Evolutionary conservation across 768 basidiomycete species (phyloP).

Genomic region (Chlorophyllum brunneum): DNA sequence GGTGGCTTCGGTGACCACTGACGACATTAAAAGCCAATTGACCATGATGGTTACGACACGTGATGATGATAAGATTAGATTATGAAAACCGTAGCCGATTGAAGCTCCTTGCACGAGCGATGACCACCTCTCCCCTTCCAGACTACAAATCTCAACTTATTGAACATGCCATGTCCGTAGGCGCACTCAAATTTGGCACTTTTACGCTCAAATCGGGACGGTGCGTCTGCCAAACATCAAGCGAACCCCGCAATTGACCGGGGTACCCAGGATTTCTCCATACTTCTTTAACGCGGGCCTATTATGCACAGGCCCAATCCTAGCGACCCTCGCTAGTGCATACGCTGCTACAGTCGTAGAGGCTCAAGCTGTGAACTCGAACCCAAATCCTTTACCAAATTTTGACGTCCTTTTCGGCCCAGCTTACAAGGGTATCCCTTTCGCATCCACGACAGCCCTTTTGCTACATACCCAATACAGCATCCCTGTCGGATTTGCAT

Average conservation of each 20-base stretch:
- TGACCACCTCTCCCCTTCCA: constrained; percentile 26
- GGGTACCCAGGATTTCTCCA: constrained; percentile 84
- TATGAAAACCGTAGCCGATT: neutral
- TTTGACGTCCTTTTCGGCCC: constrained; percentile 94
- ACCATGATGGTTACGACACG: neutral
- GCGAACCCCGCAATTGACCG: constrained; percentile 1
- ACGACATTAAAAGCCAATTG: no score
- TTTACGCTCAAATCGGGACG: constrained; percentile 96
- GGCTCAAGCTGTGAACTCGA: constrained; percentile 31
- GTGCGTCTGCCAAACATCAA: constrained; percentile 37
- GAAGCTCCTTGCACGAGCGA: no score
- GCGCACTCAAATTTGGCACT: constrained; percentile 84
- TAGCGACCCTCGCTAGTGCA: constrained; percentile 71
- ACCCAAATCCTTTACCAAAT: constrained; percentile 24
- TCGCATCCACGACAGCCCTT: constrained; percentile 82
- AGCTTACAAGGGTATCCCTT: constrained; percentile 95
- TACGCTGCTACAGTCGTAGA: constrained; percentile 78
- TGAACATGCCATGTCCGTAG: constrained; percentile 59
- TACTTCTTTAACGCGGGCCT: constrained; percentile 98
- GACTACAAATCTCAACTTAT: constrained; percentile 65
- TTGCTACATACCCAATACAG: constrained; percentile 64
- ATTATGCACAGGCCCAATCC: constrained; percentile 78
- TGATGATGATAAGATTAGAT: neutral
- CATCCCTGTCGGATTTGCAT: constrained; percentile 73
- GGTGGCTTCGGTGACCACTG: no score